Base-by-base conservation (phyloP, 2,329 filamentous ascomycete species). In the Cercospora sp. region DNA sequence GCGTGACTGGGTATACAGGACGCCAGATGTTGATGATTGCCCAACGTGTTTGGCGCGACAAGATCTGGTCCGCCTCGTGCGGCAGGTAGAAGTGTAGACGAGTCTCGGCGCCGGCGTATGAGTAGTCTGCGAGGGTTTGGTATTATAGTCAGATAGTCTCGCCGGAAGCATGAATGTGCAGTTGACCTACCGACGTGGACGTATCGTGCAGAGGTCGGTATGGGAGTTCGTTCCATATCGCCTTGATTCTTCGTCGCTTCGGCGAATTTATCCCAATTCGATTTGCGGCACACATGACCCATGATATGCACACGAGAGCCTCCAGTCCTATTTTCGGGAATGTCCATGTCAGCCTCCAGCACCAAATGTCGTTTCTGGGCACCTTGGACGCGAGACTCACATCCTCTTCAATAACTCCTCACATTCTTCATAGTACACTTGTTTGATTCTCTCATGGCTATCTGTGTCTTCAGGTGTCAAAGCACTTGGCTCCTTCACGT, bases 21-120 rank as follows among this genome's bases (percentile, higher is more conserved):
- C 68, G 62, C 68, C 68, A 70, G 33, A 68, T 20, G 57, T 70
- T 68, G 59, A 70, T 70, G 16, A 68, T 66, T 26, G 63, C 67
- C 67, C 67, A 66, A 20, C 65, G 65, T 16, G 26, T 64, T 18
- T 59, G 60, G 20, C 63, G 62, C 20, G 42, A 18, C 16, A 45
- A 16, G 7, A 59, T 28, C 36, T 60, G 28, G 1, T 30, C 16
- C 10, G 58, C 30, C 33, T 68, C 59, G 18, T 42, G 4, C 2
- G 58, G 61, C 3, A 63, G 64, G 20, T 63, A 53, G 28, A 60
- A 51, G 4, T 66, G 48, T 13, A 65, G 18, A 9, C 57, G 36
- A 8, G 26, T 63, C 20, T 36, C 33, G 30, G 67, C 67, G 8
- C 67, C 67, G 12, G 65, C 36, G 51, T 66, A 65, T 7, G 67